Evolutionary conservation across 306 rosid species (phyloP), one percentile per base, ranked within the genome.

Genomic region (Pueraria montana): DNA sequence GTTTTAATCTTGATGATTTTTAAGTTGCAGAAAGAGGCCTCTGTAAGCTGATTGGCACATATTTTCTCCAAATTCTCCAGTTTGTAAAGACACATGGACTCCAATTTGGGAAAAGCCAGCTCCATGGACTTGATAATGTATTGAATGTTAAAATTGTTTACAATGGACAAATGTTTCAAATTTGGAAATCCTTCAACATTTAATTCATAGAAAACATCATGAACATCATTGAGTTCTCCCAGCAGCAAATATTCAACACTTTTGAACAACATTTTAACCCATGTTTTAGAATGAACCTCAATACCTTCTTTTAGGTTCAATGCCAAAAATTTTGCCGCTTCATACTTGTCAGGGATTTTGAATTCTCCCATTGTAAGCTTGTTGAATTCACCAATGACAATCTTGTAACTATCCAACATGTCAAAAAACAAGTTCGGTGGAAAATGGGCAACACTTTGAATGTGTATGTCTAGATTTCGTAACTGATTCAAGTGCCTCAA

Each of bases 371-470:
- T 7, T 17, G 36, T 6, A 34, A 38, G 61, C 32, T 21, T 24
- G 46, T 77, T 38, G 3, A 27, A 34, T 27, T 85, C 84, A 11
- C 92, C 92, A 11, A 89, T 83, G n/a, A 36, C 26, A 56, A 89
- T 68, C 43, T 79, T 67, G 73, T 77, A 83, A 16, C 26, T 63
- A 11, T 21, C 24, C 40, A 83, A 69, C 45, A 18, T 59, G 32
- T 83, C 86, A 43, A 83, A 69, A 13, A 66, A 68, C 48, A 77
- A 21, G 32, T 69, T 40, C 11, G 14, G n/a, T 1, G 82, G 72
- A 16, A 68, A 56, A 69, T 14, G 10, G 5, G 11, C 50, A 76
- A 26, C 26, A 27, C 53, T 23, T 0, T 42, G 46, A 4, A 79
- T 64, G 63, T 26, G 5, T 20, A 79, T 55, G 16, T 64, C 77